phyloP scores from a whole-genome alignment of 352 stramenopile species.

The Phytophthora pini region DNA sequence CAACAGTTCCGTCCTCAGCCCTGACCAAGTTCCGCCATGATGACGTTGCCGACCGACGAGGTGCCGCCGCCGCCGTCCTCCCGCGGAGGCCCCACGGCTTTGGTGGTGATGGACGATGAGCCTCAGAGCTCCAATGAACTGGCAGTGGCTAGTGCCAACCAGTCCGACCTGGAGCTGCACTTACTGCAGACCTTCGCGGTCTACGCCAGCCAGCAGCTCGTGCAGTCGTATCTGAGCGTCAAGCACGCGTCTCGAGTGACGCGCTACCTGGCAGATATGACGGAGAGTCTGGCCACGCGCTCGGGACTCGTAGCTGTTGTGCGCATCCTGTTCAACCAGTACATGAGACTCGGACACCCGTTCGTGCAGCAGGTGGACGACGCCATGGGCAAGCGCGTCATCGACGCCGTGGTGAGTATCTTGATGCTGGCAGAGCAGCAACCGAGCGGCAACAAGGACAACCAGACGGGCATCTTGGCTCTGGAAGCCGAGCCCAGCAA shows the following conservation, averaged over 20 bases:
- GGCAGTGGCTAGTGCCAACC: conserved; percentile 16
- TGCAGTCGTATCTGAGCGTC: conserved; percentile 49
- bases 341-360: conserved; percentile 58
- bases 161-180: conserved; percentile 66
- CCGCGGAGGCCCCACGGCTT: conserved; percentile 19
- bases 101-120: conserved; percentile 14
- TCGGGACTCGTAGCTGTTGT: conserved; percentile 50
- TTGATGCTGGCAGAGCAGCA: conserved; percentile 59
- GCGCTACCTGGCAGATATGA: conserved; percentile 52
- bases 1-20: neutral
- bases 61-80: conserved; percentile 30
- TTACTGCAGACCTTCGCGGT: conserved; percentile 61
- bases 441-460: neutral
- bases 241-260: conserved; percentile 62
- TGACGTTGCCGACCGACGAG: conserved; percentile 38
- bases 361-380: conserved; percentile 64
- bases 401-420: conserved; percentile 58
- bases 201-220: conserved; percentile 46
- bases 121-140: neutral
- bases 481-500: conserved; percentile 34
- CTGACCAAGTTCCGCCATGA: conserved; percentile 22
- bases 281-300: conserved; percentile 54
- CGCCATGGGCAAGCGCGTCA: conserved; percentile 63
- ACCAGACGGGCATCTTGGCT: conserved; percentile 21
- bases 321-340: conserved; percentile 60